These are phyloP conservation scores for Dalbergia cultrata DNA, from an alignment of 306 rosid genomes.

Conservation along the genomic window DNA sequence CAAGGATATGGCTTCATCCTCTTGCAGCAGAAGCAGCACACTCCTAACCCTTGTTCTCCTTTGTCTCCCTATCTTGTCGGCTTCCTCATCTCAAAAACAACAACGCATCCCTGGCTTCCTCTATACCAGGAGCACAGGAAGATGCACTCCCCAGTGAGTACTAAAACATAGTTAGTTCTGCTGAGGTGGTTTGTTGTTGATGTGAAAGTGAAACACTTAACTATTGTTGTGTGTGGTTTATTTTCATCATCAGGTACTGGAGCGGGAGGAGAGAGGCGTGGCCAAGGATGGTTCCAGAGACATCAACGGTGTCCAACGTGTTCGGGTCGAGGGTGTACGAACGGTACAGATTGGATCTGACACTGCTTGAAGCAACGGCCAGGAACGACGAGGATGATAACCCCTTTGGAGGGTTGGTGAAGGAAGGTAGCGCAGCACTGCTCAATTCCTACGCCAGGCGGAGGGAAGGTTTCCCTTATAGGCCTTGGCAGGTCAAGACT, in stretches of 20 bases:
- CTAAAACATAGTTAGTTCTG: not conserved
- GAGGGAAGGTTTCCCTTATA: conserved; percentile 62
- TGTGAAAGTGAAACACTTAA: not conserved
- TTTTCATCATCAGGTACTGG: conserved; percentile 66
- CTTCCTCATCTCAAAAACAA: conserved; percentile 17
- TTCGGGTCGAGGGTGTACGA: conserved; percentile 81
- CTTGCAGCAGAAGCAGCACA: not conserved
- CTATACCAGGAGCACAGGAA: conserved; percentile 71
- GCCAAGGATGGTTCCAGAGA: conserved; percentile 92
- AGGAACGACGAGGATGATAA: conserved; percentile 64
- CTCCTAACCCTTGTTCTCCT: conserved; percentile 27
- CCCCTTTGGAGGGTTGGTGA: conserved; percentile 66
- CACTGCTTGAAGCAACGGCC: conserved; percentile 73
- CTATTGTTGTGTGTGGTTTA: not conserved
- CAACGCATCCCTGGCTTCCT: conserved; percentile 66
- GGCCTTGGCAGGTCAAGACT: conserved; percentile 93
- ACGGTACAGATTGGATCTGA: conserved; percentile 80
- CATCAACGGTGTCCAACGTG: conserved; percentile 77
- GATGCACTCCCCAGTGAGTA: conserved; percentile 81
- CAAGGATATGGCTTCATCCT: conserved; percentile 20
- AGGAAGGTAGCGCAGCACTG: conserved; percentile 79
- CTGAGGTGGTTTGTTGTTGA: not conserved
- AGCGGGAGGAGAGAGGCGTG: conserved; percentile 77
- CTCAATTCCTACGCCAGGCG: conserved; percentile 74
- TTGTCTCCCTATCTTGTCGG: conserved; percentile 20